Evolutionary conservation across 23 red algal genomes (phyloP).

Genomic region (Gracilaria domingensis): DNA sequence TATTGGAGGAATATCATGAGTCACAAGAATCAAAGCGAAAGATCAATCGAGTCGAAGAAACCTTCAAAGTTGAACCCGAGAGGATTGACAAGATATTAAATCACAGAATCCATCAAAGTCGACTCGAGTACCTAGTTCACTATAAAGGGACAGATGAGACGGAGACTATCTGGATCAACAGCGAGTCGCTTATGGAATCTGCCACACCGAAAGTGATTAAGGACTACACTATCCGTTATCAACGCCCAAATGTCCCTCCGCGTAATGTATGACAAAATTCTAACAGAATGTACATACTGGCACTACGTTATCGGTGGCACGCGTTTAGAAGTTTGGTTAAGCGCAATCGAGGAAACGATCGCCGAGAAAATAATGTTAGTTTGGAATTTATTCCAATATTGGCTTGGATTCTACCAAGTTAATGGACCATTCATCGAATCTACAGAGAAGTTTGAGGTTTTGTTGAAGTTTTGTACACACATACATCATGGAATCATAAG

Average conservation of each 20-base stretch:
- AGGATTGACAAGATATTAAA: neutral
- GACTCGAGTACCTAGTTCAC: constrained; percentile 4
- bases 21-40: neutral
- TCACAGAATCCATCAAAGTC: neutral
- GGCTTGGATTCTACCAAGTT: neutral
- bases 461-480: neutral
- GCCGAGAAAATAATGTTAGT: neutral
- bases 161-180: neutral
- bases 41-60: neutral
- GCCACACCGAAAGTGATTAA: neutral
- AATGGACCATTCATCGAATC: constrained; percentile 2
- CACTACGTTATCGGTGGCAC: neutral
- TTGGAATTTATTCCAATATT: neutral
- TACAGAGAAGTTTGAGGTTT: neutral
- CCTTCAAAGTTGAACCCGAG: neutral
- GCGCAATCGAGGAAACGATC: neutral
- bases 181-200: neutral
- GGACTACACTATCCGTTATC: neutral
- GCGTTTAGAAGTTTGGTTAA: neutral
- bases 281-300: neutral
- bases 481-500: too few relatives aligned
- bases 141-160: constrained; percentile 15
- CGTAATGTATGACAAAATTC: neutral
- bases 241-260: neutral
- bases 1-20: neutral